phyloP scores from a whole-genome alignment of 768 basidiomycete genomes.

The Hydnomerulius pinastri region DNA sequence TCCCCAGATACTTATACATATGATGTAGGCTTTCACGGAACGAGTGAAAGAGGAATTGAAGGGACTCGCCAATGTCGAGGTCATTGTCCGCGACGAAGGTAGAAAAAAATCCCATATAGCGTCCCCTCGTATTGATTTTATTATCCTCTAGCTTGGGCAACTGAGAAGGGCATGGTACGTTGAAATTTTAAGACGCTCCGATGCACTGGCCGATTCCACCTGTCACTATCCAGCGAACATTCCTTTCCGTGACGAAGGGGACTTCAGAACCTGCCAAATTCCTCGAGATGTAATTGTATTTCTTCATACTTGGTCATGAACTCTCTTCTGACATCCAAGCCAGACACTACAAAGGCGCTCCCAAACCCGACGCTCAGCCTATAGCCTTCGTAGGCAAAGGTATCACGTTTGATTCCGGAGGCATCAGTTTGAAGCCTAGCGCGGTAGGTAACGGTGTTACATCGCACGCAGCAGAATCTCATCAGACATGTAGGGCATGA shows the following conservation, averaged over 20 bases:
- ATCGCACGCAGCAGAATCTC: background rate
- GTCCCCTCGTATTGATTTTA: background rate
- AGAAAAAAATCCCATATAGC: slow-evolving; percentile 6
- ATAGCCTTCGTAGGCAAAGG: slow-evolving; percentile 85
- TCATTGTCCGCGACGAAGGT: slow-evolving; percentile 78
- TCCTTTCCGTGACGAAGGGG: slow-evolving; percentile 85
- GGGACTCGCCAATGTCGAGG: slow-evolving; percentile 65
- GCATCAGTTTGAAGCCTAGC: slow-evolving; percentile 82
- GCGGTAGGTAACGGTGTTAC: slow-evolving; percentile 43
- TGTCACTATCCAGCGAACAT: slow-evolving; percentile 54
- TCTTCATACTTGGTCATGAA: background rate
- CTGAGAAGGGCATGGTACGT: slow-evolving; percentile 77
- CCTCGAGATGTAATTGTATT: slow-evolving; percentile 69
- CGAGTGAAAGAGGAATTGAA: slow-evolving; percentile 67
- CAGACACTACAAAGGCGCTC: slow-evolving; percentile 82
- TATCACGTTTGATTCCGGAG: slow-evolving; percentile 88
- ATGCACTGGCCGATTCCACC: background rate
- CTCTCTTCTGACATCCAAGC: background rate
- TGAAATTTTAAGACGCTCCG: background rate
- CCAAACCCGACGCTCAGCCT: slow-evolving; percentile 54
- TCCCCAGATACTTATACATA: background rate
- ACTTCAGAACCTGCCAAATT: slow-evolving; percentile 84
- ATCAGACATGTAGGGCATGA: slow-evolving; percentile 61
- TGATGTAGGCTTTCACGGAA: slow-evolving; percentile 63
- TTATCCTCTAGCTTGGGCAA: slow-evolving; percentile 66